A percentile compares a stretch with the other conserved stretches of the same genome.
These are phyloP conservation scores for Mycena maculata DNA, from an alignment of 768 basidiomycete genomes.

Conservation along the genomic window DNA sequence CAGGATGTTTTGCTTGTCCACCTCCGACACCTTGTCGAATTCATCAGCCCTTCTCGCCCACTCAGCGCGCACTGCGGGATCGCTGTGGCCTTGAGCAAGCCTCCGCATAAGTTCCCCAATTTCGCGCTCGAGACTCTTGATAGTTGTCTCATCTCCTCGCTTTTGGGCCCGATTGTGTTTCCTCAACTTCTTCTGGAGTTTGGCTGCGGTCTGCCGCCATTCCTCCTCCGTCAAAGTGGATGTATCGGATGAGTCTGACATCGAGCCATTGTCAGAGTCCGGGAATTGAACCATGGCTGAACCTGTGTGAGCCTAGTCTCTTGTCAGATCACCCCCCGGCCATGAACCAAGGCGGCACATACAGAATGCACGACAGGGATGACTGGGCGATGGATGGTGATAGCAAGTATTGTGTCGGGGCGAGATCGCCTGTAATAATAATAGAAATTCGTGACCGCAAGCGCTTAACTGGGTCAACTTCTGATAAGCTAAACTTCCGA, in stretches of 20 bases:
- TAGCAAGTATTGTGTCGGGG: too few relatives aligned
- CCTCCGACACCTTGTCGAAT: conserved; percentile 16
- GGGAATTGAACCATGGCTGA: background rate
- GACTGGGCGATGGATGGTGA: too few relatives aligned
- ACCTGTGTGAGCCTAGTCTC: background rate
- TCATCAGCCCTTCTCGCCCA: background rate
- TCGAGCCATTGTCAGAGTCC: background rate
- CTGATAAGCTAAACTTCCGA: too few relatives aligned
- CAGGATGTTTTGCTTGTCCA: conserved; percentile 11
- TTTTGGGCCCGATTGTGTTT: background rate
- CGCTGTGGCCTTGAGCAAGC: background rate
- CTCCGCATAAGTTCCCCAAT: background rate
- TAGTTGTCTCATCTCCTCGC: background rate
- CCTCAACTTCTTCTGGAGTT: background rate
- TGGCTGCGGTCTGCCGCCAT: background rate
- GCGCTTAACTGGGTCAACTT: too few relatives aligned
- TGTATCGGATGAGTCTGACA: background rate
- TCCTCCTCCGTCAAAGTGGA: conserved; percentile 2
- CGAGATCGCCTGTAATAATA: too few relatives aligned
- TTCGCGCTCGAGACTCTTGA: background rate
- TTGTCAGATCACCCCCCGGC: too few relatives aligned
- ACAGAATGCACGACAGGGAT: background rate
- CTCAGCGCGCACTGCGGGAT: background rate
- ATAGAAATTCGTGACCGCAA: too few relatives aligned
- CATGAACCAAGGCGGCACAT: background rate